These are phyloP conservation scores for Emmonsia crescens DNA, from an alignment of 2,329 filamentous ascomycete genomes.

Conservation along the genomic window DNA sequence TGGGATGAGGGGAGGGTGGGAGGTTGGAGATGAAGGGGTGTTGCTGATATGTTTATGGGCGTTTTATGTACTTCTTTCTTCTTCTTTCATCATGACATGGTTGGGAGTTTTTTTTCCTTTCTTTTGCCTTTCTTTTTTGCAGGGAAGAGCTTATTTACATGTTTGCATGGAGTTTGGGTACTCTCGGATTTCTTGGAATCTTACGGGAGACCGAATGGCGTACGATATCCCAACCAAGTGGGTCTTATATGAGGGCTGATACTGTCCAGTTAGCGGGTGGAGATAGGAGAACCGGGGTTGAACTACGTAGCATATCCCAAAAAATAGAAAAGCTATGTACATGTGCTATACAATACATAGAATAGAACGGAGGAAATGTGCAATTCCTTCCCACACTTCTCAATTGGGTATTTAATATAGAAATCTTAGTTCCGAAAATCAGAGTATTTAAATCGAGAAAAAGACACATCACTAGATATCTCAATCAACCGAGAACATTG, in stretches of 20 bases:
- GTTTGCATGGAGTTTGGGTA: neutral
- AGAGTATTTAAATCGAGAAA: neutral
- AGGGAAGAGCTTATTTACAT: neutral
- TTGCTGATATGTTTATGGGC: neutral
- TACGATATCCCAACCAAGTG: neutral
- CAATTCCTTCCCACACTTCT: neutral
- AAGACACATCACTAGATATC: neutral
- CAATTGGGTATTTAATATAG: neutral
- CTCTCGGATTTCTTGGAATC: neutral
- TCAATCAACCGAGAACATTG: neutral
- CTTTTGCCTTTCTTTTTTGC: too few relatives aligned
- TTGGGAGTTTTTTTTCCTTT: too few relatives aligned
- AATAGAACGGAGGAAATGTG: neutral
- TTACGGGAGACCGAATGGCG: neutral
- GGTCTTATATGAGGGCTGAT: neutral
- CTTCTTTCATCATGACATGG: neutral
- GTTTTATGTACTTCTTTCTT: neutral
- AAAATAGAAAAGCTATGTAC: neutral
- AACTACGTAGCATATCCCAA: neutral
- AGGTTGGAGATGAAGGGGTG: constrained; percentile 61
- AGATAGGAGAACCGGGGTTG: neutral
- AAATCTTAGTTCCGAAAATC: neutral
- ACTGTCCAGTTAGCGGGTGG: neutral
- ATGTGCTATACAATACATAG: neutral
- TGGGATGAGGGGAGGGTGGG: constrained; percentile 96